These are phyloP conservation scores for Euclidium syriacum DNA, from an alignment of 345 rosid species.

Conservation along the genomic window DNA sequence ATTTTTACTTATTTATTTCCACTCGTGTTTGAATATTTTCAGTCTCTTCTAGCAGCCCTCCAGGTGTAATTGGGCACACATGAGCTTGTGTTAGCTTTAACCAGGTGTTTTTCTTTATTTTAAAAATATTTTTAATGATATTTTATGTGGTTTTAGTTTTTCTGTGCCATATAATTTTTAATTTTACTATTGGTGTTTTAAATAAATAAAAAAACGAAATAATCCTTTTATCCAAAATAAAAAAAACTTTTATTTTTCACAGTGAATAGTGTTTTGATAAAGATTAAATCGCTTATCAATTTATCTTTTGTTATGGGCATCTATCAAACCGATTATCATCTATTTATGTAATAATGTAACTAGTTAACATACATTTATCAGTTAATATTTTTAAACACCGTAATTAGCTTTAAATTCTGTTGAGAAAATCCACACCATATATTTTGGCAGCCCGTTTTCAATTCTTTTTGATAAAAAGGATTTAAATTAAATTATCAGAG, in stretches of 20 bases:
- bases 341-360: neutral
- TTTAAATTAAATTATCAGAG: neutral
- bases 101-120: constrained; percentile 9
- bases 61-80: constrained; percentile 24
- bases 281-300: no score
- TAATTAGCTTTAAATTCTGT: constrained; percentile 1
- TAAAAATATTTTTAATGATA: neutral
- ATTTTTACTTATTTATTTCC: neutral
- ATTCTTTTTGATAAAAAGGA: neutral
- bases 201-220: no score
- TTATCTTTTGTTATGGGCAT: no score
- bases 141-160: no score
- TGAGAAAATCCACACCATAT: constrained; percentile 25
- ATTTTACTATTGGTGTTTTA: no score
- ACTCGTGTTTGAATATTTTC: neutral
- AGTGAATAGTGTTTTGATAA: no score
- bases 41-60: constrained; percentile 27
- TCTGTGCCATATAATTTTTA: no score
- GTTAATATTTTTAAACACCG: neutral
- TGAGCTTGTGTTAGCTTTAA: constrained; percentile 20
- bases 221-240: no score
- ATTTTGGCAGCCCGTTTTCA: neutral
- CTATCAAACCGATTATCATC: no score
- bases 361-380: neutral
- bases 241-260: no score